Evolutionary conservation across 768 basidiomycete species (phyloP), one percentile per base, ranked within the genome.

Genomic region (Phlebiopsis gigantea): DNA sequence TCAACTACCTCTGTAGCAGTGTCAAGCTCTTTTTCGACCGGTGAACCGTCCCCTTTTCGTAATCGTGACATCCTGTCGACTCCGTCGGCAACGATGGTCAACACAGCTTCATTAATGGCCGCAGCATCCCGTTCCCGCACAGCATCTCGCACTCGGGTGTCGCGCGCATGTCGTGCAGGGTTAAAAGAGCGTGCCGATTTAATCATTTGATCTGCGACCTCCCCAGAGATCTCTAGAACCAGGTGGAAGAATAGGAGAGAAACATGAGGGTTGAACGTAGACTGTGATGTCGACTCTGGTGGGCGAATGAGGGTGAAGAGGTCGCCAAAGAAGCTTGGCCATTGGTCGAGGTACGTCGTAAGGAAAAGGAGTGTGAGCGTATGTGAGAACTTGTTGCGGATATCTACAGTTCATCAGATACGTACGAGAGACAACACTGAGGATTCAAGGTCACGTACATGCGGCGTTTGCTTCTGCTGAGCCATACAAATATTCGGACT

Each of bases 301-400:
- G 82, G 78, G 24, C 79, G 85, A 60, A 92, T 84, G 64, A 93
- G 82, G 42, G 82, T 73, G 70, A 91, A 85, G 46, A 90, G 73
- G 69, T 90, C 83, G 63, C 79, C 71, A 77, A 97, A 88, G 79
- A 98, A 90, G 28, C 84, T 72, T 57, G 93, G 87, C 86, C 91
- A 91, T 72, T 88, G 88, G 54, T 86, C 80, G 61, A 84, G 80
- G 71, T 96, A 97, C 12, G 88, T 85, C 76, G 85, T 85, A 51
- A 95, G 80, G 74, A 95, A 95, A 73, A 95, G 84, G 48, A 92
- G 80, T 1, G 91, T 89, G 57, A 94, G 77, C 34, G 91, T 91
- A 75, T 93, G 91, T 25, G 90, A 90, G 74, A 93, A 92, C 71
- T 97, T 97, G 78, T 98, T 98, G 68, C 95, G 86, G 54, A 98